Base-by-base conservation (phyloP, 225 moss, liverwort and hornwort genomes). In the Thuidium tamariscinum region DNA sequence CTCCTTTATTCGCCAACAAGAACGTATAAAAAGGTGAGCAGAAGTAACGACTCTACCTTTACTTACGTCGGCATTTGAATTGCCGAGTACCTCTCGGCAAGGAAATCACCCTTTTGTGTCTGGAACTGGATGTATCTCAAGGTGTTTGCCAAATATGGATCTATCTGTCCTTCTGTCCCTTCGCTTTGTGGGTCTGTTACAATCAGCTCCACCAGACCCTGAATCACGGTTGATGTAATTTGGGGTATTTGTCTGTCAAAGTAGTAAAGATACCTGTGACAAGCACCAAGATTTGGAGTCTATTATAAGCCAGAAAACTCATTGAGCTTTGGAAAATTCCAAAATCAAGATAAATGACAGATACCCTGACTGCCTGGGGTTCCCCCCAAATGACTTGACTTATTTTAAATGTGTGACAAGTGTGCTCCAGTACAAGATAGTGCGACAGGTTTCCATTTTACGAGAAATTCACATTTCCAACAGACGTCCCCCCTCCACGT, bases 211-310 rank as follows among this genome's bases (percentile, higher is more conserved):
- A 98, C 91, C 22, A 98, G 86, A 82, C 97, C 97, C 87, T 98
- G 95, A 81, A 97, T 96, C n/a, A 96, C 93, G 59, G 82, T 91
- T n/a, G 96, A 94, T 72, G 97, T 97, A 46, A 98, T 95, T 89
- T 98, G 98, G 73, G 95, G 95, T 80, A 93, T 93, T 85, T 95
- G 95, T 82, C 96, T 95, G 89, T 98, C 98, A 48, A 95, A 98
- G 92, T 92, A 98, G 87, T 98, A 97, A 36, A 98, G 89, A 82
- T 98, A 98, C 89, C 98, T 98, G 62, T 29, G 93, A 56, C 61
- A 65, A 65, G 37, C 64, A 76, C 23, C 60, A 25, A 67, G 49
- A 71, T 32, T 77, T 71, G 41, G 16, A 77, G 39, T 23, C 54
- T 14, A 26, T 71, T 77, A 56, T 44, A 68, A 79, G 73, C 57